Percentiles rank a stretch among this genome's conserved stretches.
Evolutionary conservation across 75 land plant species (phyloP).

Genomic region (Pinus tabuliformis): DNA sequence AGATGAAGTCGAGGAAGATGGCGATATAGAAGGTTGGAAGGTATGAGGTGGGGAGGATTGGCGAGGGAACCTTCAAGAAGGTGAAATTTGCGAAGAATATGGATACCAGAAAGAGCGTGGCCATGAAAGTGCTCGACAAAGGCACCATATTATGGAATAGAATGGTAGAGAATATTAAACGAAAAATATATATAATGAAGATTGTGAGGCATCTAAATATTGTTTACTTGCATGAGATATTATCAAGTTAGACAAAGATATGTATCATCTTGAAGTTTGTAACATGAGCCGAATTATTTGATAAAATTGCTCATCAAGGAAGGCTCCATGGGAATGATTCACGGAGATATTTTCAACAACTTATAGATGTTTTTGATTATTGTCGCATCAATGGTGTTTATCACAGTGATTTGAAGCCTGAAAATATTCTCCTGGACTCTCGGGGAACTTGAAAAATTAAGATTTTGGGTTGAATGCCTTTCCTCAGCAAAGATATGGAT

Average conservation of each 20-base stretch:
- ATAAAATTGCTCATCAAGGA: conserved; percentile 63
- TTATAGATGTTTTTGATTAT: conserved; percentile 74
- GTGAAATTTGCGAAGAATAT: conserved; percentile 51
- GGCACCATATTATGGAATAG: conserved; percentile 74
- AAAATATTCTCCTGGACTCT: conserved; percentile 79
- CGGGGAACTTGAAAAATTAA: conserved; percentile 64
- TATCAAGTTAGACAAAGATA: conserved; percentile 57
- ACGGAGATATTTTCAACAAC: conserved; percentile 75
- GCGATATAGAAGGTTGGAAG: conserved; percentile 8
- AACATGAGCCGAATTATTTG: conserved; percentile 55
- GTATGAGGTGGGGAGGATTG: conserved; percentile 19
- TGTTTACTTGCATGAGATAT: conserved; percentile 65
- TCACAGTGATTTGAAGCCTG: conserved; percentile 87
- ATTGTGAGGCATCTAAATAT: conserved; percentile 60
- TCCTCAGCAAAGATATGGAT: conserved; percentile 29
- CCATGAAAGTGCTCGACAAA: conserved; percentile 82
- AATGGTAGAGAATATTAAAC: conserved; percentile 76
- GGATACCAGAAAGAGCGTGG: conserved; percentile 87
- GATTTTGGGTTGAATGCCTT: conserved; percentile 48
- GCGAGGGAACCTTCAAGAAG: conserved; percentile 86
- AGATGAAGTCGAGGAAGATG: too few species aligned
- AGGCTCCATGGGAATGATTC: conserved; percentile 51
- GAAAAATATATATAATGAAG: conserved; percentile 65
- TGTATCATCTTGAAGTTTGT: conserved; percentile 59
- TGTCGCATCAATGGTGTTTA: conserved; percentile 79